Percentiles rank a stretch among this genome's conserved stretches.
Evolutionary conservation across 2,329 filamentous ascomycete species (phyloP).

Genomic region (Colletotrichum neosansevieriae): DNA sequence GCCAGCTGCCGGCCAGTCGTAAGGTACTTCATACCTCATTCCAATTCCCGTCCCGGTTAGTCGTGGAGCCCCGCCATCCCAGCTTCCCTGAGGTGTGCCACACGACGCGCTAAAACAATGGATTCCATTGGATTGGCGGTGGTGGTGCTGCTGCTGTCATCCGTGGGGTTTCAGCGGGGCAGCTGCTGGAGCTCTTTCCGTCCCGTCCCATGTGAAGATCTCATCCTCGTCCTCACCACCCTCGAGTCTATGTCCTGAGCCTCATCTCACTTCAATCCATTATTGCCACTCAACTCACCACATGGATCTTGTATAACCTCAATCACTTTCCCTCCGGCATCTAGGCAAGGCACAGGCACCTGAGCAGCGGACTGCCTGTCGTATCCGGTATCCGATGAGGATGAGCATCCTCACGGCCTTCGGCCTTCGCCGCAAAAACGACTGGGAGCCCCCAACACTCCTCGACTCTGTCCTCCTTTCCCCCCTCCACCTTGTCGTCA

Average conservation of each 20-base stretch:
- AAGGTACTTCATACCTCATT: too few species aligned
- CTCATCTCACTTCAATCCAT: conserved; percentile 17
- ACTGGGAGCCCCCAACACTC: conserved; percentile 64
- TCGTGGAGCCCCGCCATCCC: not conserved
- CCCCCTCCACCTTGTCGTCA: conserved; percentile 74
- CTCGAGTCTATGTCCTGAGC: not conserved
- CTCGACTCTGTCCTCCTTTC: conserved; percentile 75
- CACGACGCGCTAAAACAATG: conserved; percentile 7
- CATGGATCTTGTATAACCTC: conserved; percentile 24
- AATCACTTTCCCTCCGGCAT: conserved; percentile 1
- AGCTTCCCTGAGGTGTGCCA: not conserved
- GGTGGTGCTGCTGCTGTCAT: conserved; percentile 32
- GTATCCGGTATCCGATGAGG: conserved; percentile 51
- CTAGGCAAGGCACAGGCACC: conserved; percentile 14
- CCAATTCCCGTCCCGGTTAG: not conserved
- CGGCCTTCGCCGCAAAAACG: conserved; percentile 60
- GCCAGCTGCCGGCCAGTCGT: conserved; percentile 28
- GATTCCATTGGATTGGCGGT: not conserved
- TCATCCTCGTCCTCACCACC: conserved; percentile 11
- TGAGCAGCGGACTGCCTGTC: not conserved
- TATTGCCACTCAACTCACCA: conserved; percentile 11
- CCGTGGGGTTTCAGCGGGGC: conserved; percentile 35
- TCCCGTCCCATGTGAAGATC: conserved; percentile 37
- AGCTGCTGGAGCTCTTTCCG: conserved; percentile 27
- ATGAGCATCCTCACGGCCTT: conserved; percentile 61